phyloP scores from a whole-genome alignment of 116 monocot genomes.

The Trichopus zeylanicus region DNA sequence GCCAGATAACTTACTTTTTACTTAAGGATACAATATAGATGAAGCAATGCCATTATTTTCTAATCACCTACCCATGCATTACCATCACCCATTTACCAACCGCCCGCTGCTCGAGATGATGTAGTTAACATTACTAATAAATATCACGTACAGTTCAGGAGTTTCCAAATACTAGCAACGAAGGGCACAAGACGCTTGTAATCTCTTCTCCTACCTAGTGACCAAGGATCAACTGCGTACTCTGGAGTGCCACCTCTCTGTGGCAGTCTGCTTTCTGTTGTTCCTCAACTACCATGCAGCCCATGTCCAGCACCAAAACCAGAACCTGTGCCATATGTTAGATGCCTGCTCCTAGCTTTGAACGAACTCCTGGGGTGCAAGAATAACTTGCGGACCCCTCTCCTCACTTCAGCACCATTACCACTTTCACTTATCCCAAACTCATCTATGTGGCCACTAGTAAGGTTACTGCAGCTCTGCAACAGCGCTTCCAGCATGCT shows the following conservation, averaged over 20 bases:
- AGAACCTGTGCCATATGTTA: slow-evolving; percentile 58
- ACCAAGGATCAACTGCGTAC: slow-evolving; percentile 72
- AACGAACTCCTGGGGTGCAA: slow-evolving; percentile 78
- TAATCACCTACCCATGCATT: too few species aligned
- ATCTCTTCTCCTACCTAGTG: slow-evolving; percentile 82
- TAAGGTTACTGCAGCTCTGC: slow-evolving; percentile 64
- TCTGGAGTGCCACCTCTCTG: slow-evolving; percentile 72
- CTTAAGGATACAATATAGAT: neutral
- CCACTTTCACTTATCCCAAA: slow-evolving; percentile 28
- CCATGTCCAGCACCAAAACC: slow-evolving; percentile 27
- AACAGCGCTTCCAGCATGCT: slow-evolving; percentile 86
- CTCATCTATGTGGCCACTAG: slow-evolving; percentile 43
- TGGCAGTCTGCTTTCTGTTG: slow-evolving; percentile 37
- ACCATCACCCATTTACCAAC: too few species aligned
- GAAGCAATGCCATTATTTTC: neutral
- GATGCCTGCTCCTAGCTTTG: slow-evolving; percentile 76
- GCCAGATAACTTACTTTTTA: neutral
- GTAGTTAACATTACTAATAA: neutral
- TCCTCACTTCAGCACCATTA: slow-evolving; percentile 38
- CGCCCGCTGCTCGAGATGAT: too few species aligned
- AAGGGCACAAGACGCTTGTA: slow-evolving; percentile 96
- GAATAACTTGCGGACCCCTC: slow-evolving; percentile 40
- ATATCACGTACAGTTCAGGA: slow-evolving; percentile 3
- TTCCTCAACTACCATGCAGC: slow-evolving; percentile 16
- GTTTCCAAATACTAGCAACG: slow-evolving; percentile 54